Percentiles rank a stretch among this genome's conserved stretches.
Conservation (phyloP, 768 basidiomycete genomes). For the Termitomyces sp. region DNA sequence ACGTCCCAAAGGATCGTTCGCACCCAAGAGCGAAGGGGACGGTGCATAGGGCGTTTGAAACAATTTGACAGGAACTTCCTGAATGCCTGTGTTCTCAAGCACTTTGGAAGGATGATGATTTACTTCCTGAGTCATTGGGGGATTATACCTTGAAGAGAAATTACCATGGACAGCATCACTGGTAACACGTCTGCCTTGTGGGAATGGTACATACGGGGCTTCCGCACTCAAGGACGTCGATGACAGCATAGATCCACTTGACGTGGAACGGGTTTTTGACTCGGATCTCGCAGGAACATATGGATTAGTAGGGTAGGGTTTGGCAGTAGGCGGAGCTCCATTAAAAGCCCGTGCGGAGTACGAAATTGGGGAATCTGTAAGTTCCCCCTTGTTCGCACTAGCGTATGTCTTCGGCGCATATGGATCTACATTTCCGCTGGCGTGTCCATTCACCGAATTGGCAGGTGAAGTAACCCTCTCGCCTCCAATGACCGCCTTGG, state of each 20-base stretch:
- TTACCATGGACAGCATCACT: slow-evolving; percentile 21
- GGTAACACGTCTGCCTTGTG: slow-evolving; percentile 16
- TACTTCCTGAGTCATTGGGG: slow-evolving; percentile 14
- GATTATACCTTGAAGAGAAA: slow-evolving; percentile 22
- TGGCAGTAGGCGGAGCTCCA: slow-evolving; percentile 17
- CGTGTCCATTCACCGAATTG: slow-evolving; percentile 2
- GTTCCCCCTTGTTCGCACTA: slow-evolving; percentile 17
- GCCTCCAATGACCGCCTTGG: slow-evolving; percentile 2
- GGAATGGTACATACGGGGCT: slow-evolving; percentile 28
- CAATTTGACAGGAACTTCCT: slow-evolving; percentile 31
- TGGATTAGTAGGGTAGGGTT: slow-evolving; percentile 4
- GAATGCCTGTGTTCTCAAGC: slow-evolving; percentile 13
- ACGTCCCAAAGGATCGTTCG: slow-evolving; percentile 77
- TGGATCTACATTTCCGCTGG: slow-evolving; percentile 23
- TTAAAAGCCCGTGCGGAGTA: slow-evolving; percentile 17
- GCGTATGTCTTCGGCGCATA: slow-evolving; percentile 27
- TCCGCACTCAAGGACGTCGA: slow-evolving; percentile 24
- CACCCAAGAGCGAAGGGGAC: slow-evolving; percentile 75
- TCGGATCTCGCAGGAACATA: slow-evolving; percentile 16
- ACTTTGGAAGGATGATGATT: slow-evolving; percentile 9
- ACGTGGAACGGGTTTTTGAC: slow-evolving; percentile 33
- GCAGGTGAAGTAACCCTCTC: slow-evolving; percentile 6
- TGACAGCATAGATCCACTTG: slow-evolving; percentile 39
- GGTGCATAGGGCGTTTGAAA: slow-evolving; percentile 67
- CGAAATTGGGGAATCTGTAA: slow-evolving; percentile 25